Percentiles rank a stretch among this genome's conserved stretches.
Conservation (phyloP, 148 eudicot genomes). For the Cornus controversa region DNA sequence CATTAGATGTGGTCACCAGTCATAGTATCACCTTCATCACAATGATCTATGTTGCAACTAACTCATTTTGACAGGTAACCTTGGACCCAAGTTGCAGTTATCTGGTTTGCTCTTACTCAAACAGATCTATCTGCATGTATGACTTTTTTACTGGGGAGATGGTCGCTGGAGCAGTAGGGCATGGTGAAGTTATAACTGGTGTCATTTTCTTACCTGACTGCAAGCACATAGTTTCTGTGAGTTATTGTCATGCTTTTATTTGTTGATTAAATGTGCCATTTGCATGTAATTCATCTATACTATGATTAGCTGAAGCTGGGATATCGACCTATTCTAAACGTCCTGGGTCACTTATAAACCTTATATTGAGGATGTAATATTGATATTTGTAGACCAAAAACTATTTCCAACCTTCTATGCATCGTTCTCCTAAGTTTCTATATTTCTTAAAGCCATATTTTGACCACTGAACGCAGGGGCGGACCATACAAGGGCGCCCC, state of each 20-base stretch:
- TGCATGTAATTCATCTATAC: background rate
- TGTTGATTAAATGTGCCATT: background rate
- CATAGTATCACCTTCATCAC: conserved; percentile 12
- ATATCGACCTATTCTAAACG: background rate
- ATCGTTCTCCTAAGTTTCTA: too few species aligned
- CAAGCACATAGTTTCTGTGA: conserved; percentile 55
- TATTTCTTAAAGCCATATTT: too few species aligned
- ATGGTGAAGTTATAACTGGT: conserved; percentile 50
- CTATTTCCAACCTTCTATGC: too few species aligned
- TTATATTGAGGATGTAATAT: background rate
- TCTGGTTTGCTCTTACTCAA: conserved; percentile 53
- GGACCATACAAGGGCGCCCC: too few species aligned
- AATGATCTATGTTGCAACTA: conserved; percentile 12
- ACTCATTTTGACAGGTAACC: conserved; percentile 31
- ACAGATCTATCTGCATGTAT: conserved; percentile 45
- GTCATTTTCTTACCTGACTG: conserved; percentile 51
- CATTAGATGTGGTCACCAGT: conserved; percentile 4
- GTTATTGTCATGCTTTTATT: conserved; percentile 15
- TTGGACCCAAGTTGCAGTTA: conserved; percentile 61
- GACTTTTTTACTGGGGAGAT: conserved; percentile 47
- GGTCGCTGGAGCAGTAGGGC: conserved; percentile 58
- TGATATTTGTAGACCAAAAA: background rate
- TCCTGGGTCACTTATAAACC: background rate
- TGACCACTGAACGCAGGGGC: too few species aligned
- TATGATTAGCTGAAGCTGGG: background rate